These are phyloP conservation scores for Zizania palustris DNA, from an alignment of 202 grass and related monocot genomes.

Conservation along the genomic window DNA sequence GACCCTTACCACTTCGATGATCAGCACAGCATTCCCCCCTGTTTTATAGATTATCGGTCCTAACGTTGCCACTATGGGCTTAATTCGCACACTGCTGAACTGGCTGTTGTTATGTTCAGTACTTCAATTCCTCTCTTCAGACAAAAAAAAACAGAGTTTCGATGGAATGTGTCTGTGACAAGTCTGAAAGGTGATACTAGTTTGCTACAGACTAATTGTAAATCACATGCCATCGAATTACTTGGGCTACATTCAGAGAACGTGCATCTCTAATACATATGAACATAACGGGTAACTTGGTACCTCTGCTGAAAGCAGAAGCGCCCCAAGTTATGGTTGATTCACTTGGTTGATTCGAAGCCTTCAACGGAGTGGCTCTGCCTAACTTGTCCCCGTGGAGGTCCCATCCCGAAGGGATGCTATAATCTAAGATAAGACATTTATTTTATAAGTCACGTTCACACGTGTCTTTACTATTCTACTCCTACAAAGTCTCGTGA, in stretches of 20 bases:
- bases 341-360: no score
- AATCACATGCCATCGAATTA: not conserved
- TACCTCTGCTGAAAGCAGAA: not conserved
- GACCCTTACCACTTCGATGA: not conserved
- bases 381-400: no score
- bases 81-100: not conserved
- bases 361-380: no score
- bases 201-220: not conserved
- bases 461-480: no score
- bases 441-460: no score
- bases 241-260: not conserved
- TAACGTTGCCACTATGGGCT: not conserved
- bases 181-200: not conserved
- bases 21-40: not conserved
- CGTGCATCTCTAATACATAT: not conserved
- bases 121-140: not conserved
- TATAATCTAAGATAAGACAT: no score
- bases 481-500: no score
- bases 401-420: no score
- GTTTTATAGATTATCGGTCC: not conserved
- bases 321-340: not conserved
- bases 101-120: not conserved
- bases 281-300: not conserved
- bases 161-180: no score
- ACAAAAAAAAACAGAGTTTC: not conserved